These are phyloP conservation scores for Aspergillus arachidicola DNA, from an alignment of 2,329 filamentous ascomycete species.

Conservation along the genomic window DNA sequence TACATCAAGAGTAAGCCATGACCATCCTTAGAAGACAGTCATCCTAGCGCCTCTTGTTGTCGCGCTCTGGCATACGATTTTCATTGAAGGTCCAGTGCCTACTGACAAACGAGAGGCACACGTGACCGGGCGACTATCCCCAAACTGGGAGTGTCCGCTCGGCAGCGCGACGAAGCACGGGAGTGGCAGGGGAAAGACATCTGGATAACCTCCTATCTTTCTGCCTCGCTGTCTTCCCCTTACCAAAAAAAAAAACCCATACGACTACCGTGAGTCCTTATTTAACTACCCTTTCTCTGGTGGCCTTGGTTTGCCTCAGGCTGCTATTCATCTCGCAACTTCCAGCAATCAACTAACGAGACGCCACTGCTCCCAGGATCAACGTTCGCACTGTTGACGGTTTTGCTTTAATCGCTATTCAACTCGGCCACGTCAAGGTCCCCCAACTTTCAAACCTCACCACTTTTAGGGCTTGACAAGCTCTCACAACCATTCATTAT, in stretches of 20 bases:
- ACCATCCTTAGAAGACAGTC: no score
- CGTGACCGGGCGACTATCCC: slow-evolving; percentile 23
- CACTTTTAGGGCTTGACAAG: slow-evolving; percentile 22
- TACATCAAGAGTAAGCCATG: neutral
- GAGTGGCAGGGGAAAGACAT: slow-evolving; percentile 20
- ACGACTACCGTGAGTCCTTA: slow-evolving; percentile 13
- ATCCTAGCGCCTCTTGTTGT: neutral
- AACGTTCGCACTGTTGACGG: slow-evolving; percentile 17
- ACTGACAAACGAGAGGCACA: slow-evolving; percentile 7
- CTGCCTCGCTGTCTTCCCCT: slow-evolving; percentile 16
- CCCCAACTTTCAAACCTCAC: slow-evolving; percentile 21
- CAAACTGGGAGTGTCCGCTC: slow-evolving; percentile 20
- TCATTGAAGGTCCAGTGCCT: neutral
- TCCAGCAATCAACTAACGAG: slow-evolving; percentile 14
- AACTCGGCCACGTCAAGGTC: slow-evolving; percentile 22
- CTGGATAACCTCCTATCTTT: slow-evolving; percentile 28
- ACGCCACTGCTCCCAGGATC: slow-evolving; percentile 15
- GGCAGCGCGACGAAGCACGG: slow-evolving; percentile 22
- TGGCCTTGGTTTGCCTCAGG: neutral
- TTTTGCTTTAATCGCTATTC: slow-evolving; percentile 16
- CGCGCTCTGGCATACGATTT: neutral
- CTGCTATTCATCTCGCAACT: neutral
- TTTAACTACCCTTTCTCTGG: neutral
- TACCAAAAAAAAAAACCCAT: neutral
- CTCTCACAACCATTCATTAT: slow-evolving; percentile 55